These are phyloP conservation scores for Phoenix dactylifera DNA, from an alignment of 176 grass and related monocot genomes.

Conservation along the genomic window DNA sequence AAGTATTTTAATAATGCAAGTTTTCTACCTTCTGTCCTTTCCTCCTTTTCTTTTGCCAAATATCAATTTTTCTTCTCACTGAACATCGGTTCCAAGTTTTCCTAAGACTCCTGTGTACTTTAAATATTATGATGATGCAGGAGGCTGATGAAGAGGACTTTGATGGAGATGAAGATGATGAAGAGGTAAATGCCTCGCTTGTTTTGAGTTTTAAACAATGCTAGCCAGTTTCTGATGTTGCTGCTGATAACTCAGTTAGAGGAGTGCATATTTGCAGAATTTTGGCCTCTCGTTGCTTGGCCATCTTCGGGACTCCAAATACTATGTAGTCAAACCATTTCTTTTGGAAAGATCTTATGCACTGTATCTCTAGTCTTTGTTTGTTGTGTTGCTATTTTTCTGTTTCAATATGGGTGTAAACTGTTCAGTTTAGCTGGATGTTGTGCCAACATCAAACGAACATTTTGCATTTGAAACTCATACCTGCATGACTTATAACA, in stretches of 20 bases:
- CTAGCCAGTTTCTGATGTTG: not conserved
- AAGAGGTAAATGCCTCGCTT: slow-evolving; percentile 7
- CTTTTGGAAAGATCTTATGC: too few relatives aligned
- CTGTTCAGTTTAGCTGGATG: too few relatives aligned
- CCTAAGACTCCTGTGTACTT: not conserved
- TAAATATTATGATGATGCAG: slow-evolving; percentile 4
- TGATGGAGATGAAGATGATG: slow-evolving; percentile 10
- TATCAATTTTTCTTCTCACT: too few relatives aligned
- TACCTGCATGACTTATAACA: too few relatives aligned
- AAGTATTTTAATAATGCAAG: slow-evolving; percentile 81
- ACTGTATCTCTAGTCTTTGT: too few relatives aligned
- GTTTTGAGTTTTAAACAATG: not conserved
- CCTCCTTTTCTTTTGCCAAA: not conserved
- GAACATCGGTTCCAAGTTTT: not conserved
- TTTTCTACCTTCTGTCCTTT: slow-evolving; percentile 1
- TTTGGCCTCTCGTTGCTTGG: not conserved
- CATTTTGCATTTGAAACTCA: too few relatives aligned
- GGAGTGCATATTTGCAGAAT: not conserved
- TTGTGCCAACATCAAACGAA: too few relatives aligned
- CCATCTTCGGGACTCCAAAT: not conserved
- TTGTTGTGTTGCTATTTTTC: too few relatives aligned
- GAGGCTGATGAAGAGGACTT: slow-evolving; percentile 21
- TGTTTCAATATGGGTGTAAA: too few relatives aligned
- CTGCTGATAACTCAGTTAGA: not conserved
- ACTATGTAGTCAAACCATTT: too few relatives aligned